Base-by-base conservation (phyloP, 371 early-diverging fungal genomes). In the Mortierella sp. region DNA sequence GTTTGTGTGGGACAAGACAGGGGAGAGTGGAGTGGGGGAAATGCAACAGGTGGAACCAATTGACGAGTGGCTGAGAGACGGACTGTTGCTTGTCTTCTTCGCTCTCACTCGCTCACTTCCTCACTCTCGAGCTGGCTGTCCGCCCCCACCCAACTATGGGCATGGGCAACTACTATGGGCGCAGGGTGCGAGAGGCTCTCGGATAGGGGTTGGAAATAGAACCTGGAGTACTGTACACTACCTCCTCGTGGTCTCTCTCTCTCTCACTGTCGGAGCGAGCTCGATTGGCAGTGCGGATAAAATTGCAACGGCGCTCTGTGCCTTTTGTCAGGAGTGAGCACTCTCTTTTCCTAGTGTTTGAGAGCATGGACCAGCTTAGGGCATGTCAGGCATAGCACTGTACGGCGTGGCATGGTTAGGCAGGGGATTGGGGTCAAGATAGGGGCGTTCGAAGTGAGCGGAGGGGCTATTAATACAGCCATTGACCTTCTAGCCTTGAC, bases 291-390 rank as follows among this genome's bases (percentile, higher is more conserved):
- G 60, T 21, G 37, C 9, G 9, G 37, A 37, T 5, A 37, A 5
- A 5, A 37, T 37, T 37, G 37, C 37, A 37, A 37, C 37, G 37
- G 37, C 37, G 37, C 37, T 37, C 37, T 37, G 37, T n/a, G 37
- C 9, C 37, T 9, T 37, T 37, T 37, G 37, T 9, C 37, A 37
- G 37, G 37, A 37, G 37, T 37, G 37, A 37, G 37, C 37, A 37
- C 37, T 37, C 37, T 37, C 37, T 37, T 37, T 37, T 37, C 37
- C 37, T 9, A 37, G 37, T 30, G 37, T 45, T 45, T 60, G 60
- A 48, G 62, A 61, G 62, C 62, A 29, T 61, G 50, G 62, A 28
- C 62, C 62, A 61, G n/a, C 50, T 48, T 18, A 29, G 48, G 37
- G 37, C 9, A 37, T 37, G 37, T 3, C 37, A 37, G 37, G 37